Evolutionary conservation across 345 rosid species (phyloP), one percentile per base, ranked within the genome.

Genomic region (Hypericum perforatum): DNA sequence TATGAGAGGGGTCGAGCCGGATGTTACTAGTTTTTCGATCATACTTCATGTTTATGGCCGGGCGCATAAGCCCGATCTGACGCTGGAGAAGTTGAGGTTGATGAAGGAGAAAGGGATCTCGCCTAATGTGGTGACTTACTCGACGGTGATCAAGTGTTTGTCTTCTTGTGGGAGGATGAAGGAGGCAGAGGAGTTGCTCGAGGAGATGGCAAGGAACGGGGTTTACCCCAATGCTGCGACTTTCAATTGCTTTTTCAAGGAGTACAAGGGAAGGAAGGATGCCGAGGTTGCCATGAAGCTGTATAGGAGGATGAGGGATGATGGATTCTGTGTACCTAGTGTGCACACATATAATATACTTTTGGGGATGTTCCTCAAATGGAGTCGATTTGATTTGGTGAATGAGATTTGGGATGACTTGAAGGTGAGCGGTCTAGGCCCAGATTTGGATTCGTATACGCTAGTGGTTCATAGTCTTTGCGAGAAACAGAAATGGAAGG

Each of bases 371-470:
- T 82, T 86, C 64, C 58, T 76, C 64, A 69, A 61, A 66, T 52
- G 84, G 69, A 72, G 71, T 61, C 70, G 70, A 39, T 66, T 90
- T 68, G 84, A 77, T 11, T 59, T 68, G 7, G 81, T 72, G 37
- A 66, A 65, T 37, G 85, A 84, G 74, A 72, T 90, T 6, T 86
- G 97, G 96, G 70, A 69, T 45, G 95, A 90, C 63, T 59, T 90
- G 56, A 72, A 79, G 63, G 75, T 9, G 43, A 77, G 69, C 15
- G 76, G 70, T 6, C 49, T 62, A 0, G 86, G 91, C 41, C 95
- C 89, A 0, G 92, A 91, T 73, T 78, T 91, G 72, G 92, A 91
- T 71, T 82, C 96, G 0, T 84, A 84, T 54, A 84, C 96, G 7
- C 37, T 71, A 44, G 61, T 86, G 76, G 72, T 86, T 56, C 90